phyloP scores from a whole-genome alignment of 2,329 filamentous ascomycete genomes.

The Colletotrichum spaethianum region DNA sequence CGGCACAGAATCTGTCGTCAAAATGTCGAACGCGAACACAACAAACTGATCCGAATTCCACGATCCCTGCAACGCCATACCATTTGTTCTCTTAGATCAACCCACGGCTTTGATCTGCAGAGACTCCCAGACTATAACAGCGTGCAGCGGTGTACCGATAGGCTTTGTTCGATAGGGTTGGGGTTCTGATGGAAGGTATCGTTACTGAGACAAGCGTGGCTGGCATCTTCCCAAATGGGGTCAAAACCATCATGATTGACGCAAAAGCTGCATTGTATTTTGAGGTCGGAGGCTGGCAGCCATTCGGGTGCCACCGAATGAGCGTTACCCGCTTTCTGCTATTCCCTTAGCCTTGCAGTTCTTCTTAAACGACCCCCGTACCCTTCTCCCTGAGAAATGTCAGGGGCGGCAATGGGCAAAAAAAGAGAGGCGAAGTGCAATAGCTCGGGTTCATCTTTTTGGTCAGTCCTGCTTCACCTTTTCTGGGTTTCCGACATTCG shows the following conservation, averaged over 20 bases:
- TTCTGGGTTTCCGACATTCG: not conserved
- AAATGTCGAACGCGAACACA: not conserved
- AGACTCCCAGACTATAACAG: not conserved
- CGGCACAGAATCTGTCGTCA: not conserved
- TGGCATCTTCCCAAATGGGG: not conserved
- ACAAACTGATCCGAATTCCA: not conserved
- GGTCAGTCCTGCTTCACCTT: not conserved
- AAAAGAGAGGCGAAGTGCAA: not conserved
- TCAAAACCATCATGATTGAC: not conserved
- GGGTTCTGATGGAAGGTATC: not conserved
- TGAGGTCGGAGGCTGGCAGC: not conserved
- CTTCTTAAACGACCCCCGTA: no score
- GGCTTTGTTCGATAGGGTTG: not conserved
- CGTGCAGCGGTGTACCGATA: not conserved
- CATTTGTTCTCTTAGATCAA: not conserved
- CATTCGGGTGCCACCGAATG: not conserved
- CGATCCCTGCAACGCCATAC: not conserved
- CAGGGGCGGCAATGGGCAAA: not conserved
- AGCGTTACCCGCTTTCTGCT: not conserved
- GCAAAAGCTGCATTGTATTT: not conserved
- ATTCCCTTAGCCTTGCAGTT: no score
- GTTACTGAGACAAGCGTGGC: not conserved
- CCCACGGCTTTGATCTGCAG: not conserved
- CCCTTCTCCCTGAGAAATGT: not conserved
- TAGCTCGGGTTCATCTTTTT: no score